Conservation (phyloP, 2,329 filamentous ascomycete species). For the Microsporum audouinii region DNA sequence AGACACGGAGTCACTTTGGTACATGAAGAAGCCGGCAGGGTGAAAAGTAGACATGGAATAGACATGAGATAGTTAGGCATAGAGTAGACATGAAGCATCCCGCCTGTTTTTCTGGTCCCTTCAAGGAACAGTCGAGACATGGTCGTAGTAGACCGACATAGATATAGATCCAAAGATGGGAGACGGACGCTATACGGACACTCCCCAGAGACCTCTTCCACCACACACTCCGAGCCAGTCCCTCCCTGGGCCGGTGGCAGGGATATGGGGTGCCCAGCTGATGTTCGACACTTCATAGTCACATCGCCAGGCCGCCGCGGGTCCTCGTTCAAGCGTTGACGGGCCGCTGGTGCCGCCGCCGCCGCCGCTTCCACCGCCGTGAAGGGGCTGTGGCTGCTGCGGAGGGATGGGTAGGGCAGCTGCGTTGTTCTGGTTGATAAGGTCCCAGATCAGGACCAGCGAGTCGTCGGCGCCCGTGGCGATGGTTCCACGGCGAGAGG, state of each 20-base stretch:
- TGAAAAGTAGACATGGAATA: too few relatives aligned
- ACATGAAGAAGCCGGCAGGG: too few relatives aligned
- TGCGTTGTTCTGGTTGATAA: slow-evolving; percentile 56
- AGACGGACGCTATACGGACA: slow-evolving; percentile 23
- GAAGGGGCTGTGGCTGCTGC: slow-evolving; percentile 6
- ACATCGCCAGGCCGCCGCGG: slow-evolving; percentile 36
- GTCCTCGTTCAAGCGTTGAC: slow-evolving; percentile 33
- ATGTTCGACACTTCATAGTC: slow-evolving; percentile 39
- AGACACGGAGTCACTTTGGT: too few relatives aligned
- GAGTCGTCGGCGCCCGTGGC: slow-evolving; percentile 89
- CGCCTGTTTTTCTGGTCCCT: too few relatives aligned
- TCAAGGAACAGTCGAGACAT: too few relatives aligned
- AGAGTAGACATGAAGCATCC: too few relatives aligned
- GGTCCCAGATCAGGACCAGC: slow-evolving; percentile 85
- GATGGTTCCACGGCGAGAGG: slow-evolving; percentile 70
- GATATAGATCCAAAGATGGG: not conserved
- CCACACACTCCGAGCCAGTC: slow-evolving; percentile 38
- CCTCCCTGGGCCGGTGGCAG: slow-evolving; percentile 25
- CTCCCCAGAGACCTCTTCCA: slow-evolving; percentile 36
- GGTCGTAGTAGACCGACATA: too few relatives aligned
- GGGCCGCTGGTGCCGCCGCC: slow-evolving; percentile 9
- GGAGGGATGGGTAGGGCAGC: slow-evolving; percentile 30
- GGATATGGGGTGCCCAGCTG: slow-evolving; percentile 36
- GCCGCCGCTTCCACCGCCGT: not conserved
- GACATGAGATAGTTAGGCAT: too few relatives aligned